Evolutionary conservation across 257 asterid species (phyloP), one percentile per base, ranked within the genome.

Genomic region (Haberlea rhodopensis): DNA sequence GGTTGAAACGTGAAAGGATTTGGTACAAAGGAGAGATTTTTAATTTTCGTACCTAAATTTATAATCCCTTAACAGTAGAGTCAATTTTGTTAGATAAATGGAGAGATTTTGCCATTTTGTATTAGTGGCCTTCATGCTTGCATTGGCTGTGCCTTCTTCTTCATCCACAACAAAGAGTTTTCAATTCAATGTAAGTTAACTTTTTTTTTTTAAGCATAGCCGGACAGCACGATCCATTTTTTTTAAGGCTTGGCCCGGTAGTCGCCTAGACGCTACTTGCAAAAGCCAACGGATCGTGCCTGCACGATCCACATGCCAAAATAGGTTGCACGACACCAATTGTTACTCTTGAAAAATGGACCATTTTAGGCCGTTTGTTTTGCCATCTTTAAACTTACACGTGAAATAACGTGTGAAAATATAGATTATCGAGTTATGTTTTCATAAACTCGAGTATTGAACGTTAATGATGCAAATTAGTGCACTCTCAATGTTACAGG

Each of bases 131-230:
- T 53, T 75, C n/a, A 1, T 60, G 24, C 23, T 73, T 13, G 69
- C 68, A 22, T 51, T 66, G 55, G 72, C 57, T 53, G 3, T 48
- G 27, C 71, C 62, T 65, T 63, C 79, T 65, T 80, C 85, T 54
- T 60, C 87, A 53, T 15, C 84, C 37, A 65, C 77, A n/a, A 75
- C 82, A 5, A 70, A 79, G 68, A 74, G 68, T 21, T 86, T 88
- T 43, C 72, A 78, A 5, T 88, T 86, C 77, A 82, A 73, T 56
- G 95, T 84, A 73, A 57, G 87, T 40, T 62, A 32, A 16, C 11
- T 3, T 11, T 21, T 16, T 22, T 15, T 10, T 23, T 57, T 0
- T 52, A 51, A 24, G 22, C 64, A 27, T 51, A 34, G 6, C 31
- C 49, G 64, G 5, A 32, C 21, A 57, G 2, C 3, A 0, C 8